Base-by-base conservation (phyloP, 106 monocot species). In the Alisma plantagoaquatica region DNA sequence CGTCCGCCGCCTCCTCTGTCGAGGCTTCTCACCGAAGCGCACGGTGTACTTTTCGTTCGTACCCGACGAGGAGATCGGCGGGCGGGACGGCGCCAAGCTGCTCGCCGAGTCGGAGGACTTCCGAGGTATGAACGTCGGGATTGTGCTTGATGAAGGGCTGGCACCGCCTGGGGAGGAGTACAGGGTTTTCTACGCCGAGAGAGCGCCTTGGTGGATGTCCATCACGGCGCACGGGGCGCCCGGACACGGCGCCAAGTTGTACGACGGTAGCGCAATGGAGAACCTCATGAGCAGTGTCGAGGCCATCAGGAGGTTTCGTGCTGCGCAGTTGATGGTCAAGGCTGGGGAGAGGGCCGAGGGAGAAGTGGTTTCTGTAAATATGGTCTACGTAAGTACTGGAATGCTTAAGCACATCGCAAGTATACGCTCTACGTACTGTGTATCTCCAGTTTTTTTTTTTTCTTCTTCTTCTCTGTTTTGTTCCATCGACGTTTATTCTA, bases 61-160 rank as follows among this genome's bases (percentile, higher is more conserved):
- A 6, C 98, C 98, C 7, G 90, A 98, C 46, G 98, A 98, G 66
- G 98, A 98, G 72, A 79, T 90, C 20, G 98, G 98, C 2, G 79
- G 80, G 18, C 10, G 23, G 1, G 82, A 71, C 22, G 90, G 90
- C 0, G 78, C 66, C 1, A 68, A 25, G 51, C 57, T 33, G 23
- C 76, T 98, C 16, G 64, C 57, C 10, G 69, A 53, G 33, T 90
- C 85, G 1, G 52, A 76, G 18, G 66, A 27, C 25, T 90, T 90
- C 51, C 48, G 51, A 54, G 62, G 59, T 23, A 58, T 98, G 79
- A 62, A 70, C 3, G 72, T 90, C 22, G 98, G 82, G 29, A 30
- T 90, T 26, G 90, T 98, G 27, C 73, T 90, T 7, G 98, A 98
- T 22, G 98, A 98, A 67, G 90, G 98, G 0, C 59, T 98, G 57